Conservation (phyloP, 306 rosid species). For the Cucumis melo region DNA sequence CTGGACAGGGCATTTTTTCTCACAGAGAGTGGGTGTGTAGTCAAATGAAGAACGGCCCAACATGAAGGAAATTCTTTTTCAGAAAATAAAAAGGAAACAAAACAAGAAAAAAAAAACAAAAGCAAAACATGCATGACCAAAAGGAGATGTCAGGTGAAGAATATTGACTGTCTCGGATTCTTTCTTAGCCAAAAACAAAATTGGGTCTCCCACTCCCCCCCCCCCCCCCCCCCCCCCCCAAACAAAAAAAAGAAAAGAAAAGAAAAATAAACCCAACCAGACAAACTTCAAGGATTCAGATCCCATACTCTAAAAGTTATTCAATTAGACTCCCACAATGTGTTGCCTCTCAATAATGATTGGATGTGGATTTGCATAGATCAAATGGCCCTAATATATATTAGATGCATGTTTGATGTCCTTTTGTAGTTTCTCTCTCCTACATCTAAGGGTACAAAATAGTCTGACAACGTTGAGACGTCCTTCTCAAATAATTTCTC, state of each 20-base stretch:
- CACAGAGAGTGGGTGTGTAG: neutral
- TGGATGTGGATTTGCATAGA: too few relatives aligned
- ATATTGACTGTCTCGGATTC: neutral
- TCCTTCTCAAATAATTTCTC: neutral
- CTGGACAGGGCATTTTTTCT: neutral
- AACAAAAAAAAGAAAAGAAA: neutral
- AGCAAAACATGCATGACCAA: neutral
- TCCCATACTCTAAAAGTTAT: neutral
- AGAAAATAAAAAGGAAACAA: neutral
- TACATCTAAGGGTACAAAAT: too few relatives aligned
- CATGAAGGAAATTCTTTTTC: neutral
- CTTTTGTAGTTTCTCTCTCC: neutral
- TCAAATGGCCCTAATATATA: too few relatives aligned
- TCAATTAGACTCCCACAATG: too few relatives aligned
- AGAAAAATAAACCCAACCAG: neutral
- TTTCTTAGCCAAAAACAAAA: neutral
- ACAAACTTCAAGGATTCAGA: neutral
- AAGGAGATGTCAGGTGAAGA: neutral
- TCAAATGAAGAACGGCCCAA: neutral
- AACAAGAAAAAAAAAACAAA: neutral
- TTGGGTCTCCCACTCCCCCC: neutral
- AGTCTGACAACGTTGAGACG: neutral
- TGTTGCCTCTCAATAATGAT: too few relatives aligned
- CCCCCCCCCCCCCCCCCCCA: too few relatives aligned
- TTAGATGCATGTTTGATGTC: neutral